Conservation (phyloP, 2,329 filamentous ascomycete genomes). For the Penicillium sp. region DNA sequence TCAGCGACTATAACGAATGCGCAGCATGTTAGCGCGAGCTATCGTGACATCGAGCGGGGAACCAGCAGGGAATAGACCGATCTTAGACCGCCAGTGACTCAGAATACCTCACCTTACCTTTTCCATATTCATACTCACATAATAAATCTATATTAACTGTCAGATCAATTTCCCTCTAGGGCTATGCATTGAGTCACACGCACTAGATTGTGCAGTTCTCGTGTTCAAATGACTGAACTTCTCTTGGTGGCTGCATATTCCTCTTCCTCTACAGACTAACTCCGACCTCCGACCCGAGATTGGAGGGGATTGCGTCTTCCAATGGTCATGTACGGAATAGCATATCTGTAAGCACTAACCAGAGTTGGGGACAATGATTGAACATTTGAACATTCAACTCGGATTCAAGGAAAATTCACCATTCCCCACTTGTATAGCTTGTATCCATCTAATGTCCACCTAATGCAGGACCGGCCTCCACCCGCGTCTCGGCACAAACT, state of each 20-base stretch:
- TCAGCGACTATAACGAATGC: not conserved
- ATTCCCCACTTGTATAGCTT: not conserved
- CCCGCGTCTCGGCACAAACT: conserved; percentile 59
- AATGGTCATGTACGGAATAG: no score
- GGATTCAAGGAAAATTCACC: no score
- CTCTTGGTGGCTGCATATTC: not conserved
- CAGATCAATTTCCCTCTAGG: not conserved
- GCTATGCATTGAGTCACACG: not conserved
- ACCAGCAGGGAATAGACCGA: not conserved
- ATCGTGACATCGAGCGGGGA: conserved; percentile 5
- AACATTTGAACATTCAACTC: no score
- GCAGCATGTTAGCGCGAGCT: not conserved
- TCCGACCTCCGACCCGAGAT: not conserved
- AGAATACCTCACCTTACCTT: not conserved
- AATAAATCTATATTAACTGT: not conserved
- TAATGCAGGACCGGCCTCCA: conserved; percentile 50
- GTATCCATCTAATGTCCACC: not conserved
- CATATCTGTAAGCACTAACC: not conserved
- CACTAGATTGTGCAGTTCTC: not conserved
- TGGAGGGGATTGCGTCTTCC: not conserved
- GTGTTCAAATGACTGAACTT: not conserved
- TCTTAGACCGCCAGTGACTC: conserved; percentile 8
- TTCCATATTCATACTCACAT: no score
- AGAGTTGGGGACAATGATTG: no score
- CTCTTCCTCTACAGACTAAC: not conserved